Conservation (phyloP, 2,329 filamentous ascomycete genomes). For the Hysterium pulicare region DNA sequence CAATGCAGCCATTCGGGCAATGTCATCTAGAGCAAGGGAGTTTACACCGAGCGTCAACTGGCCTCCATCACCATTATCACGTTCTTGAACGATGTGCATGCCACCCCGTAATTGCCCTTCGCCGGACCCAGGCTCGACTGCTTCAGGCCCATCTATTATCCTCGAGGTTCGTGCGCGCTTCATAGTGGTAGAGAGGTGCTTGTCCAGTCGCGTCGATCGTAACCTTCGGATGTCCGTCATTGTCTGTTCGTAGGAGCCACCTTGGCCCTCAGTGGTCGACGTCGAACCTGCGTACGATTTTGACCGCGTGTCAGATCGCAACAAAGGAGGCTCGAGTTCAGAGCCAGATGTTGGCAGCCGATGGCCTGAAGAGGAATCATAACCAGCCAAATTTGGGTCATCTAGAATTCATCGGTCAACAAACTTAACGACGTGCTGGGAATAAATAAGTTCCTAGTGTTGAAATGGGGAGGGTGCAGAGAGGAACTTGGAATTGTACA, state of each 20-base stretch:
- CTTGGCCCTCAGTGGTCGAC: constrained; percentile 52
- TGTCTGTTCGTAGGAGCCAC: constrained; percentile 82
- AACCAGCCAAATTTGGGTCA: constrained; percentile 65
- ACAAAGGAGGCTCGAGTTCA: constrained; percentile 49
- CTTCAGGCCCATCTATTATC: constrained; percentile 85
- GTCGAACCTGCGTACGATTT: constrained; percentile 66
- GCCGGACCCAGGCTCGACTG: constrained; percentile 68
- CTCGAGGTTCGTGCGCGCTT: constrained; percentile 85
- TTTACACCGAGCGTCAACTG: constrained; percentile 88
- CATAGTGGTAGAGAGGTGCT: constrained; percentile 88
- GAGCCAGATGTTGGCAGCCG: constrained; percentile 49
- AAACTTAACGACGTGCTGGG: not conserved
- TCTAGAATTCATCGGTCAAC: constrained; percentile 44
- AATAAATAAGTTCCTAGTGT: not conserved
- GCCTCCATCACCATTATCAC: constrained; percentile 67
- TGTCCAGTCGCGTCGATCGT: constrained; percentile 89
- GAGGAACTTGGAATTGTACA: constrained; percentile 13
- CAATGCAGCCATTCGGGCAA: constrained; percentile 90
- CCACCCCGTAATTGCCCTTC: constrained; percentile 57
- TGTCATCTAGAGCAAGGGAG: constrained; percentile 90
- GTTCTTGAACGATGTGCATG: constrained; percentile 79
- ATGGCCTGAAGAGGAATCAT: constrained; percentile 65
- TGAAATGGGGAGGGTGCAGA: not conserved
- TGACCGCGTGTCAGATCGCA: constrained; percentile 66
- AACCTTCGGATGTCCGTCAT: constrained; percentile 91